Percentiles rank a stretch among this genome's conserved stretches.
These are phyloP conservation scores for Sordaria brevicollis DNA, from an alignment of 495 filamentous ascomycete genomes.

Conservation along the genomic window DNA sequence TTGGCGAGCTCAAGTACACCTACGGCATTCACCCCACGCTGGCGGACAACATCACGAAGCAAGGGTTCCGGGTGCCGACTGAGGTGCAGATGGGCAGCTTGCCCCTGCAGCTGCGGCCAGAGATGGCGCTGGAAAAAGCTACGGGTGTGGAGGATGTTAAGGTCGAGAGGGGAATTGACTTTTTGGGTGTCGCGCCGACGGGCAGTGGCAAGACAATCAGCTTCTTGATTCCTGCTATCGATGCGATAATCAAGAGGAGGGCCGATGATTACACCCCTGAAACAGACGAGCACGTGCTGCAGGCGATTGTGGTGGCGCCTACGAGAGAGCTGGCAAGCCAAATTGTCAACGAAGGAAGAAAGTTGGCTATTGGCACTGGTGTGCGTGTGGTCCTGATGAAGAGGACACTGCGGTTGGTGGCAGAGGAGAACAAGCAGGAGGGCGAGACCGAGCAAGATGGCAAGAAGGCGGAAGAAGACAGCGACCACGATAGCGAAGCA, in stretches of 20 bases:
- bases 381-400: constrained; percentile 74
- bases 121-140: constrained; percentile 27
- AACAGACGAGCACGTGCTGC: constrained; percentile 39
- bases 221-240: constrained; percentile 78
- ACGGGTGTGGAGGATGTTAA: constrained; percentile 16
- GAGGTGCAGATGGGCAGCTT: constrained; percentile 86
- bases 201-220: constrained; percentile 96
- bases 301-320: constrained; percentile 72
- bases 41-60: constrained; percentile 65
- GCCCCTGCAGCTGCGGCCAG: constrained; percentile 58
- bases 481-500: constrained; percentile 10
- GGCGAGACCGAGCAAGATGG: constrained; percentile 32
- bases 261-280: constrained; percentile 17
- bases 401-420: constrained; percentile 65
- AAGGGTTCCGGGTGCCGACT: constrained; percentile 80
- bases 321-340: constrained; percentile 87
- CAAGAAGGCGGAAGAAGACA: constrained; percentile 20
- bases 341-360: constrained; percentile 85
- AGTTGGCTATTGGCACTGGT: constrained; percentile 66
- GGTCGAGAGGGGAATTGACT: constrained; percentile 43
- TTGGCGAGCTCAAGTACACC: constrained; percentile 54
- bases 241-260: constrained; percentile 51
- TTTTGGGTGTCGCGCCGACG: constrained; percentile 83
- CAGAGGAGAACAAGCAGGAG: constrained; percentile 29
- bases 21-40: constrained; percentile 65